Conservation (phyloP, 306 rosid genomes). For the Malus asiatica region DNA sequence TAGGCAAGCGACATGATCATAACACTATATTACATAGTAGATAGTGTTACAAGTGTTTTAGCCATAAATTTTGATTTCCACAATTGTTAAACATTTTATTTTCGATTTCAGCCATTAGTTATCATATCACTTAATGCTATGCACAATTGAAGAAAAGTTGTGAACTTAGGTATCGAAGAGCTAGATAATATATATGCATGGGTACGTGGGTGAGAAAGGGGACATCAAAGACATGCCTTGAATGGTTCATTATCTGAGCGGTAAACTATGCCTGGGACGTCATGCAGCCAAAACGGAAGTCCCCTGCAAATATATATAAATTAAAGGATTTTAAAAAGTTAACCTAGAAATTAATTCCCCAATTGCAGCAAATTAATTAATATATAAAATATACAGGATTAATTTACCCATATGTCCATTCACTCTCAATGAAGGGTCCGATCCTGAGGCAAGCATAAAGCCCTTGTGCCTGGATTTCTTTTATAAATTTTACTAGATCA, state of each 20-base stretch:
- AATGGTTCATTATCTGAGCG: constrained; percentile 69
- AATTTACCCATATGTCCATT: constrained; percentile 65
- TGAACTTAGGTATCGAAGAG: no score
- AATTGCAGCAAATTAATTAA: no score
- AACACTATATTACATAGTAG: no score
- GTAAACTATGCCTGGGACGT: constrained; percentile 55
- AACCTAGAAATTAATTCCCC: background rate
- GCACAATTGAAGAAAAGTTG: no score
- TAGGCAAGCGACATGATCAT: background rate
- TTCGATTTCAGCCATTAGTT: no score
- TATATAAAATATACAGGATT: no score
- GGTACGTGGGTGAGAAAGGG: no score
- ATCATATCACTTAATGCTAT: no score
- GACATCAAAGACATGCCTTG: constrained; percentile 35
- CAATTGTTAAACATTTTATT: no score
- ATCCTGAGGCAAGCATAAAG: constrained; percentile 65
- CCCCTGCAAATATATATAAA: constrained; percentile 35
- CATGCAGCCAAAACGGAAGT: constrained; percentile 73
- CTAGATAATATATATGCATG: no score
- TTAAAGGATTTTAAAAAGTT: background rate
- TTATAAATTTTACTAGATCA: constrained; percentile 59
- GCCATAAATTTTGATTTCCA: no score
- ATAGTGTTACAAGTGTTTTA: no score
- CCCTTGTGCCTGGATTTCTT: constrained; percentile 72
- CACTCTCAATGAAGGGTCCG: constrained; percentile 82